Conservation (phyloP, 805 yeast species). For the Saccharomycopsis selenospora region DNA sequence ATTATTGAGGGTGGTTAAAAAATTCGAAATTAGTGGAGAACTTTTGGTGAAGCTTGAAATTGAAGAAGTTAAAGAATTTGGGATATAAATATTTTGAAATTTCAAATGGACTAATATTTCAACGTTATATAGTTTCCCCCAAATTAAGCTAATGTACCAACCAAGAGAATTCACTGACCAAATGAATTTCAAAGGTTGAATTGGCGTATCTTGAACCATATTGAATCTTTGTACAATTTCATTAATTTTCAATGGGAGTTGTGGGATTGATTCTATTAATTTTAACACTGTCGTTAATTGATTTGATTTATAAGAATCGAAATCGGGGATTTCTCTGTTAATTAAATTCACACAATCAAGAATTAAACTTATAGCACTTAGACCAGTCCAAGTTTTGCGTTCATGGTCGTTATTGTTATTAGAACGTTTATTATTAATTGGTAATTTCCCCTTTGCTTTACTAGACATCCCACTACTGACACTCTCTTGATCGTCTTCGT, state of each 20-base stretch:
- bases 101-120: constrained; percentile 28
- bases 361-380: constrained; percentile 35
- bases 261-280: constrained; percentile 33
- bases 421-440: constrained; percentile 41
- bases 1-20: neutral
- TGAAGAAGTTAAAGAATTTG: constrained; percentile 31
- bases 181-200: constrained; percentile 35
- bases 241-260: constrained; percentile 26
- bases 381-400: constrained; percentile 54
- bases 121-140: constrained; percentile 40
- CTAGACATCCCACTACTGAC: constrained; percentile 50
- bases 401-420: too few relatives aligned
- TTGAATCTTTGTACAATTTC: constrained; percentile 36
- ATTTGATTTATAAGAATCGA: constrained; percentile 22
- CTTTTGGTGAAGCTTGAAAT: constrained; percentile 14
- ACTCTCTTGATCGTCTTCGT: constrained; percentile 5
- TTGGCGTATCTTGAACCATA: constrained; percentile 30
- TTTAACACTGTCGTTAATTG: constrained; percentile 32
- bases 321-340: constrained; percentile 30
- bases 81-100: constrained; percentile 28
- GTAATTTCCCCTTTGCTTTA: constrained; percentile 47
- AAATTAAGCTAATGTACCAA: constrained; percentile 66
- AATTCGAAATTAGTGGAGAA: neutral
- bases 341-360: constrained; percentile 30
- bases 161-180: constrained; percentile 65